phyloP scores from a whole-genome alignment of 2,329 filamentous ascomycete genomes.

The Clarireedia homoeocarpa region DNA sequence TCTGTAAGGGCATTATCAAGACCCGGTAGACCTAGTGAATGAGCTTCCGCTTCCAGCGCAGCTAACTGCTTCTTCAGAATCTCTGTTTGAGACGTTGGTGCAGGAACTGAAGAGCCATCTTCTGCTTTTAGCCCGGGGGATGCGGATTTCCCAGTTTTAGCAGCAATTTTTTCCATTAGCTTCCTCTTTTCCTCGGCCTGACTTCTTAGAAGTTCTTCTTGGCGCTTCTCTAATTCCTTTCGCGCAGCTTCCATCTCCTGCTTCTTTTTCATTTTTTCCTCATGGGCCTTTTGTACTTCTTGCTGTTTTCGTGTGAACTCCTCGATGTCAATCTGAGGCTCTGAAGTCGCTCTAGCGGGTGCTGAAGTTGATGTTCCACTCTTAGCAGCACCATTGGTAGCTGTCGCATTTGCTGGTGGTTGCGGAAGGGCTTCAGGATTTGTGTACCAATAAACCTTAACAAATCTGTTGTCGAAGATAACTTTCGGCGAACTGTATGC shows the following conservation, averaged over 20 bases:
- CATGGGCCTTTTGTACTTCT: constrained; percentile 61
- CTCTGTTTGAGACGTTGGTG: constrained; percentile 43
- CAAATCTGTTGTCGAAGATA: constrained; percentile 79
- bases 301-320: constrained; percentile 62
- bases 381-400: constrained; percentile 23
- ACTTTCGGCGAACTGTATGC: constrained; percentile 72
- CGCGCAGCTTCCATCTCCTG: constrained; percentile 55
- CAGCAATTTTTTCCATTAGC: constrained; percentile 53
- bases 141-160: constrained; percentile 36
- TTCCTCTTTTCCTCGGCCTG: constrained; percentile 58
- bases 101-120: constrained; percentile 14
- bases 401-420: constrained; percentile 22
- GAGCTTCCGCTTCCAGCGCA: constrained; percentile 65
- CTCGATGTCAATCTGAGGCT: constrained; percentile 56
- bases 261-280: constrained; percentile 56
- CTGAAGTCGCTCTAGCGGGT: constrained; percentile 18
- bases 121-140: constrained; percentile 10
- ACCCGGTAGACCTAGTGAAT: constrained; percentile 46
- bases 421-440: constrained; percentile 34
- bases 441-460: constrained; percentile 75
- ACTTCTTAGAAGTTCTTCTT: constrained; percentile 51
- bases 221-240: constrained; percentile 57
- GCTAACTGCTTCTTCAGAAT: constrained; percentile 64
- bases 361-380: constrained; percentile 22
- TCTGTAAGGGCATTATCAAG: constrained; percentile 47